These are phyloP conservation scores for Haberlea rhodopensis DNA, from an alignment of 257 asterid genomes.

Conservation along the genomic window DNA sequence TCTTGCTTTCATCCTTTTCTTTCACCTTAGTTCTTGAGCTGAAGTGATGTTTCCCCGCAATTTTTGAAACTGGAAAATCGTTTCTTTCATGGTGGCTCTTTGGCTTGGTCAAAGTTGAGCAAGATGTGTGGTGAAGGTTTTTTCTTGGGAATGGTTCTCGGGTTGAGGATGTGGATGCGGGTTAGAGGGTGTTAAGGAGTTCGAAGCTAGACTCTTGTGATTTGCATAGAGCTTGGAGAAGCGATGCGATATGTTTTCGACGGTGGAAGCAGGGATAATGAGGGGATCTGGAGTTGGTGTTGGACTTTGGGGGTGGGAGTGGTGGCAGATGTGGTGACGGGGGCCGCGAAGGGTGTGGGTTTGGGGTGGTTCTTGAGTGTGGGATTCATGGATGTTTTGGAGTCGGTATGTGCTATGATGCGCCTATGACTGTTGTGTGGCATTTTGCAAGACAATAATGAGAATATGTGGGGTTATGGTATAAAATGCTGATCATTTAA, in stretches of 20 bases:
- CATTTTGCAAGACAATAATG: background rate
- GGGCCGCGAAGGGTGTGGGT: conserved; percentile 38
- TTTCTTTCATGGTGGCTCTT: conserved; percentile 48
- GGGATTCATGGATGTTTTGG: conserved; percentile 72
- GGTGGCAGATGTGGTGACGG: conserved; percentile 17
- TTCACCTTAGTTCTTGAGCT: conserved; percentile 39
- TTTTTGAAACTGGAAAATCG: background rate
- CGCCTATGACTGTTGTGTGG: conserved; percentile 29
- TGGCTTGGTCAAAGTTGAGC: conserved; percentile 63
- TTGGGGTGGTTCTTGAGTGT: conserved; percentile 42
- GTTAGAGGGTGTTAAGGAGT: conserved; percentile 29
- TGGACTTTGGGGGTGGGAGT: conserved; percentile 34
- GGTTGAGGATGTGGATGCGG: conserved; percentile 29
- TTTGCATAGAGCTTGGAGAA: conserved; percentile 61
- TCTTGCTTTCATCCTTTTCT: conserved; percentile 37
- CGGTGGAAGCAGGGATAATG: conserved; percentile 44
- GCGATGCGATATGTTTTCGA: conserved; percentile 68
- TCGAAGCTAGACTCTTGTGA: conserved; percentile 43
- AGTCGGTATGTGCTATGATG: conserved; percentile 47
- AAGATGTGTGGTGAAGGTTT: conserved; percentile 33
- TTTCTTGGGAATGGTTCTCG: conserved; percentile 34
- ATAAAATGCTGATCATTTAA: background rate
- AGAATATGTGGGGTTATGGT: conserved; percentile 27
- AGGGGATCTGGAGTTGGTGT: conserved; percentile 59
- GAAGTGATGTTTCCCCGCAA: conserved; percentile 22